These are phyloP conservation scores for Hymenoscyphus linearis DNA, from an alignment of 2,329 filamentous ascomycete species.

Conservation along the genomic window DNA sequence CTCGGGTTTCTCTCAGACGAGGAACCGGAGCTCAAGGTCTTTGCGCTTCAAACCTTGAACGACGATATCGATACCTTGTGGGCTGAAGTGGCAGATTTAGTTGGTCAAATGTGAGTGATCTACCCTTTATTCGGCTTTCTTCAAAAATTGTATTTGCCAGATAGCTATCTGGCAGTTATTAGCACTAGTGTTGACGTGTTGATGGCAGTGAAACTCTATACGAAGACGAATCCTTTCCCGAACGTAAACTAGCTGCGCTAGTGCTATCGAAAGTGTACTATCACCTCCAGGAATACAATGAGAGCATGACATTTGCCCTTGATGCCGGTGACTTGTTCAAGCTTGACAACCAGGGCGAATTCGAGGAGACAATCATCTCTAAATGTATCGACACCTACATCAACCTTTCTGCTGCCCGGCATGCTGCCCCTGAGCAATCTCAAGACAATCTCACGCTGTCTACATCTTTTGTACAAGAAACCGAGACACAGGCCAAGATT, in stretches of 20 bases:
- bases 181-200: not conserved
- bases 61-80: slow-evolving; percentile 95
- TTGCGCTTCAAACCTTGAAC: slow-evolving; percentile 91
- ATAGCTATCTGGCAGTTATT: not conserved
- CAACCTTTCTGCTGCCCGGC: slow-evolving; percentile 59
- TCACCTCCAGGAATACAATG: slow-evolving; percentile 96
- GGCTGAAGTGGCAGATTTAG: slow-evolving; percentile 90
- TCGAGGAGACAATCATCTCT: slow-evolving; percentile 97
- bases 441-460: slow-evolving; percentile 54
- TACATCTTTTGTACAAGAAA: slow-evolving; percentile 68
- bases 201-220: slow-evolving; percentile 80
- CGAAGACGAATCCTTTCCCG: slow-evolving; percentile 90
- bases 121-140: not conserved
- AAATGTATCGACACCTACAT: slow-evolving; percentile 99
- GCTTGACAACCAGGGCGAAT: slow-evolving; percentile 85
- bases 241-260: slow-evolving; percentile 88
- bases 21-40: slow-evolving; percentile 88
- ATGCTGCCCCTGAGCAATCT: slow-evolving; percentile 46
- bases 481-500: slow-evolving; percentile 53
- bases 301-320: slow-evolving; percentile 97
- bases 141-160: not conserved
- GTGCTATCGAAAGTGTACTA: slow-evolving; percentile 98
- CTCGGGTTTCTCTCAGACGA: slow-evolving; percentile 94
- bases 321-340: slow-evolving; percentile 94
- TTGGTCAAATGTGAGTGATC: slow-evolving; percentile 80